Evolutionary conservation across 352 stramenopile species (phyloP), one percentile per base, ranked within the genome.

Genomic region (Phytopythium mirpurense): DNA sequence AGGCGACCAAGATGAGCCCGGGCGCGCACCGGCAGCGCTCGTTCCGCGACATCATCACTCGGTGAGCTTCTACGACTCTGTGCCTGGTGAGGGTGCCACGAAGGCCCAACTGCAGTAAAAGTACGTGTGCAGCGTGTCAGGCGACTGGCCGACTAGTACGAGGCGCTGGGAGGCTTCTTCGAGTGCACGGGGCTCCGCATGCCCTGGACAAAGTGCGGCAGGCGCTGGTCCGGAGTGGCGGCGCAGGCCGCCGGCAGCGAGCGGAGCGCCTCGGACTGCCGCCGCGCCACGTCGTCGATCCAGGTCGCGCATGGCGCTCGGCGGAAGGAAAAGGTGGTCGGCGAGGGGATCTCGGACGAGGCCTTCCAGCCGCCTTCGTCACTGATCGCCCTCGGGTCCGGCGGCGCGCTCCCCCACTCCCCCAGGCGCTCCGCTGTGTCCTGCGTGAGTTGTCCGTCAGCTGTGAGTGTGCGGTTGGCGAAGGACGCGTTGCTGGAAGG

Each of bases 201-300:
- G 41, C 75, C 73, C 29, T 87, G 69, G 10, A 87, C 31, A 35
- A 74, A 89, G 27, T 69, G 50, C 11, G 78, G 78, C 16, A 88
- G 64, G 15, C 60, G 57, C 40, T 76, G 51, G 38, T 79, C 68
- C 24, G 70, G 26, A 2, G 54, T 51, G 27, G 36, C 48, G 9
- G 47, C 15, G 18, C 46, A 41, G 34, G 43, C 19, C 12, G 26
- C 16, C 14, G 57, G 10, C 18, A 49, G 47, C 16, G 23, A 34
- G 5, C 50, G 53, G 9, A 57, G 68, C 9, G 74, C 67, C 29
- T 74, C 47, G 21, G 74, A 65, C 34, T 83, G 71, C 0, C 63
- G 72, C 37, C 81, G 66, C 37, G 87, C 78, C 19, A 88, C 57
- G 16, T 88, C 67, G 41, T 88, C 78, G 60, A 89, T 90, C 80